These are phyloP conservation scores for Saccharomycopsis olivae DNA, from an alignment of 805 yeast species.

Conservation along the genomic window DNA sequence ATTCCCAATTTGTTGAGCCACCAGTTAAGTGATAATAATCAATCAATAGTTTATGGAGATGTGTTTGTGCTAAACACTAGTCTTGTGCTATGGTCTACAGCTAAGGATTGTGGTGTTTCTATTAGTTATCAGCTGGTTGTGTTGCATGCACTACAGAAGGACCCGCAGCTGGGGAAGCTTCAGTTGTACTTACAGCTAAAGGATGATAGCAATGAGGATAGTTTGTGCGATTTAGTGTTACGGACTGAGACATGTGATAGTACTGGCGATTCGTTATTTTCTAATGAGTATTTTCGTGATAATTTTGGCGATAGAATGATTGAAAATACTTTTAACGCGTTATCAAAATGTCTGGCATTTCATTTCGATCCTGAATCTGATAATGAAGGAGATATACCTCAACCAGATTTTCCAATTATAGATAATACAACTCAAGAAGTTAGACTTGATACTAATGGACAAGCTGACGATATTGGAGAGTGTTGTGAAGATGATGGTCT, in stretches of 20 bases:
- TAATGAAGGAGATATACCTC: background rate
- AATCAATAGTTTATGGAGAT: conserved; percentile 24
- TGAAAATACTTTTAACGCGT: conserved; percentile 27
- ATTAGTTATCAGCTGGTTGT: conserved; percentile 24
- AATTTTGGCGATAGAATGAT: conserved; percentile 31
- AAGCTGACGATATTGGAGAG: conserved; percentile 15
- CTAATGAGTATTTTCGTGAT: conserved; percentile 25
- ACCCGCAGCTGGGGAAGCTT: background rate
- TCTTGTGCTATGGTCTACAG: conserved; percentile 30
- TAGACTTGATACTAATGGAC: conserved; percentile 7
- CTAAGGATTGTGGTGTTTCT: conserved; percentile 27
- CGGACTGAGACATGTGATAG: conserved; percentile 20
- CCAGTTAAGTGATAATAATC: background rate
- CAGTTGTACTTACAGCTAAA: conserved; percentile 18
- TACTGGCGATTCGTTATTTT: conserved; percentile 18
- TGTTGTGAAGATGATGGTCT: background rate
- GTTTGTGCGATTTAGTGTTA: no score
- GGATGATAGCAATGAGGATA: conserved; percentile 7
- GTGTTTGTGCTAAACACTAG: conserved; percentile 29
- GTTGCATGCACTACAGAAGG: conserved; percentile 20
- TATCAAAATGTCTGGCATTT: conserved; percentile 25
- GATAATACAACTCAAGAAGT: conserved; percentile 5
- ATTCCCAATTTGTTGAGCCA: background rate
- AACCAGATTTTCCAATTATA: background rate
- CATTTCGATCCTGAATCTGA: conserved; percentile 16